These are phyloP conservation scores for Ustilago esculenta DNA, from an alignment of 1,284 basidiomycete genomes.

Conservation along the genomic window DNA sequence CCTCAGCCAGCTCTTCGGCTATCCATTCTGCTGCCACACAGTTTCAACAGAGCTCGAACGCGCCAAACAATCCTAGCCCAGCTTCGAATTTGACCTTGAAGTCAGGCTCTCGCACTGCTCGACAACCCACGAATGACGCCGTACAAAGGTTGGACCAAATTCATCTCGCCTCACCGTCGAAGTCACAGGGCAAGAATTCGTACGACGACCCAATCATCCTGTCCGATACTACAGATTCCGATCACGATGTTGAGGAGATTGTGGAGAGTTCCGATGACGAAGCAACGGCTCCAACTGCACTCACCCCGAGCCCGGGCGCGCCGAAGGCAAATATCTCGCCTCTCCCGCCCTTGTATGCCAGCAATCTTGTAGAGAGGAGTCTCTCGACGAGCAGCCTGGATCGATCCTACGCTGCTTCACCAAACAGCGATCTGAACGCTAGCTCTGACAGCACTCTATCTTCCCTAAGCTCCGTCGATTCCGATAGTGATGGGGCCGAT, in stretches of 20 bases:
- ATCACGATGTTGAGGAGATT: not conserved
- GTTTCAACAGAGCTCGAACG: not conserved
- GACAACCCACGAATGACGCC: not conserved
- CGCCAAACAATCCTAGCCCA: not conserved
- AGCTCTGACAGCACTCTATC: constrained; percentile 29
- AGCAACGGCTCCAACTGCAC: not conserved
- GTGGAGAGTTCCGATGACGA: constrained; percentile 2
- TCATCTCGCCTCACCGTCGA: not conserved
- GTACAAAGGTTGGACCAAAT: not conserved
- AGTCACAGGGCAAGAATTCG: not conserved
- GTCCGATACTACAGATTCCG: constrained; percentile 20
- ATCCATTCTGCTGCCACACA: not conserved
- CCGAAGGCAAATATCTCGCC: not conserved
- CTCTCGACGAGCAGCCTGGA: constrained; percentile 13
- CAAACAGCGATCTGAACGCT: constrained; percentile 17
- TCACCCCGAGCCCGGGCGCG: not conserved
- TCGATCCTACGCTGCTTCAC: constrained; percentile 29
- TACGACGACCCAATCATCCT: constrained; percentile 18
- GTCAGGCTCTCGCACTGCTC: not conserved
- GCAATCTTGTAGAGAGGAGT: constrained; percentile 8
- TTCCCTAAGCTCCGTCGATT: constrained; percentile 27
- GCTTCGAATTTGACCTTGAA: not conserved
- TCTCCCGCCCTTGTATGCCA: not conserved
- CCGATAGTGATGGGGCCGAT: constrained; percentile 21
- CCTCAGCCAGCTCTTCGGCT: constrained; percentile 6